These are phyloP conservation scores for Pichia occidentalis DNA, from an alignment of 805 yeast genomes.

Conservation along the genomic window DNA sequence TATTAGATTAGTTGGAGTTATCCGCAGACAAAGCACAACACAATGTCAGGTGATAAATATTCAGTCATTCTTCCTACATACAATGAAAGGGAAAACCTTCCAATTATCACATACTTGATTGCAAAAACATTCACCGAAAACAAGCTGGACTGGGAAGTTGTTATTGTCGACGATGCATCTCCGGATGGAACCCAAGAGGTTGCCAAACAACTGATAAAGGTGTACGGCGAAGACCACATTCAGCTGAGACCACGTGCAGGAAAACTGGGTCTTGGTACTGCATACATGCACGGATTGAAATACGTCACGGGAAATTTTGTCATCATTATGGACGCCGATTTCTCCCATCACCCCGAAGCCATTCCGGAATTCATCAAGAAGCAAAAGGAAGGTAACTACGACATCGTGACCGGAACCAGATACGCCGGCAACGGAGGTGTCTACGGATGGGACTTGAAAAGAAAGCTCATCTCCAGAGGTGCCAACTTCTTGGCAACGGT, in stretches of 20 bases:
- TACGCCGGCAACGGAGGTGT: constrained; percentile 80
- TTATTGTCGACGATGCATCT: constrained; percentile 72
- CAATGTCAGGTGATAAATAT: constrained; percentile 42
- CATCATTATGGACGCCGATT: constrained; percentile 79
- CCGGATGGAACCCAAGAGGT: constrained; percentile 79
- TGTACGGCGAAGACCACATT: constrained; percentile 55
- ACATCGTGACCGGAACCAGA: constrained; percentile 52
- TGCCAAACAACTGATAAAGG: constrained; percentile 50
- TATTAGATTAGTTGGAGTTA: too few relatives aligned
- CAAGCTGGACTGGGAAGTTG: constrained; percentile 64
- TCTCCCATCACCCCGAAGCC: constrained; percentile 76
- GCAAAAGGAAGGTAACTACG: constrained; percentile 46
- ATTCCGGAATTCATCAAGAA: constrained; percentile 67
- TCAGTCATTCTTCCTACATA: constrained; percentile 73
- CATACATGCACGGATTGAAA: constrained; percentile 71
- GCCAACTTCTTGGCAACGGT: constrained; percentile 74
- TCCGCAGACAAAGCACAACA: too few relatives aligned
- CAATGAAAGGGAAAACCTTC: constrained; percentile 63
- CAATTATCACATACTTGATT: constrained; percentile 62
- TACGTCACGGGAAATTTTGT: constrained; percentile 68
- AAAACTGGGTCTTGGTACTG: constrained; percentile 74
- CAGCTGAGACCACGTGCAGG: constrained; percentile 68
- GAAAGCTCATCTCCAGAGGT: constrained; percentile 71
- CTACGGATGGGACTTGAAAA: constrained; percentile 76
- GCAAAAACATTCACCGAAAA: constrained; percentile 57